Base-by-base conservation (phyloP, 2,329 filamentous ascomycete species). In the Fusarium lyarnte region DNA sequence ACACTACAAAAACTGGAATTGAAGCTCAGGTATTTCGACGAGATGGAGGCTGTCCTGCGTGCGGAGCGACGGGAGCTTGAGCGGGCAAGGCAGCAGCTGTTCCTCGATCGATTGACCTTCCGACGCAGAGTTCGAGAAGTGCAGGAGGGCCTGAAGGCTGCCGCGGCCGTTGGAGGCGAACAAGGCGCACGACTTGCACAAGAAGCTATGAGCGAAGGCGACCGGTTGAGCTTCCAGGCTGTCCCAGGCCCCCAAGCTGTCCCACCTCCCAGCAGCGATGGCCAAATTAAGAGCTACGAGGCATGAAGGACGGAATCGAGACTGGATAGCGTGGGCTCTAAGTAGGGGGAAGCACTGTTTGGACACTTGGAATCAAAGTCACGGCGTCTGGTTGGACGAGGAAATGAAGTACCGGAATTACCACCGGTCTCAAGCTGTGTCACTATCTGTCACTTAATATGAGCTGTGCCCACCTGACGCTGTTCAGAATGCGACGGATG, bases 1-100 rank as follows among this genome's bases (percentile, higher is more conserved):
- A 95, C 94, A n/a, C 86, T 98, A 38, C 92, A 97, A 79, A 99
- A 99, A 84, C 91, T 98, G 70, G 94, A 98, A 83, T 86, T 98
- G 77, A 99, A 99, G 84, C 88, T 99, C 66, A 92, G 94, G 78
- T 97, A 98, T 81, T 99, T 99, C 83, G 92, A 93, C 77, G 96
- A 99, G 81, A 95, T 99, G 88, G 96, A 99, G 83, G 89, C 93
- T 23, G 92, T 98, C 47, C 87, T 99, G 55, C 93, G 97, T 77
- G 94, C 95, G 10, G 96, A 99, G 84, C 92, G 95, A 66, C 90
- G 95, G 67, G 96, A 99, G 82, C 87, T 99, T 27, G 96, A 99
- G 82, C 90, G 95, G 63, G 94, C 93, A 43, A 91, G 95, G 35
- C 95, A 98, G 81, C 93, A 98, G 81, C 88, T 99, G 23, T 97